phyloP scores from a whole-genome alignment of 345 rosid genomes.

The Acer yangbiense region DNA sequence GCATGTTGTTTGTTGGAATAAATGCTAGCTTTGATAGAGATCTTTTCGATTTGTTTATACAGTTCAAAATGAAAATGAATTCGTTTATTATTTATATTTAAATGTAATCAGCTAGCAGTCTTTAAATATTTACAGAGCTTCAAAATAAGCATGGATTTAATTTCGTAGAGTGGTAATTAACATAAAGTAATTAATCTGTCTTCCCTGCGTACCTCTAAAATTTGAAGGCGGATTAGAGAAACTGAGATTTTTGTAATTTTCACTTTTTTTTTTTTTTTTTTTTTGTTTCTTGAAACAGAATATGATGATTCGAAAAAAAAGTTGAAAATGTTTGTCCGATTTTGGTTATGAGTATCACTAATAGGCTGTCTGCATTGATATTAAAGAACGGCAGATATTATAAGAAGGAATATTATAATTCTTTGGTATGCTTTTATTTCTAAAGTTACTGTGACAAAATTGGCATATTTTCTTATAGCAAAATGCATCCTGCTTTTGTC shows the following conservation, averaged over 20 bases:
- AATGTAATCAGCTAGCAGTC: neutral
- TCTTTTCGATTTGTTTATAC: neutral
- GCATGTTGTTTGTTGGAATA: neutral
- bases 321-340: neutral
- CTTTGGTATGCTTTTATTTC: neutral
- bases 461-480: neutral
- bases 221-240: neutral
- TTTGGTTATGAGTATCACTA: neutral
- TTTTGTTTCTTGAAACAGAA: neutral
- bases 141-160: neutral
- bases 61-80: neutral
- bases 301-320: neutral
- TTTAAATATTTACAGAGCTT: neutral
- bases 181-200: neutral
- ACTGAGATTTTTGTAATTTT: neutral
- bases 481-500: neutral
- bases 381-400: neutral
- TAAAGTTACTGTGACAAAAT: neutral
- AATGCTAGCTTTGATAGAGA: neutral
- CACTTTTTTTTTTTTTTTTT: neutral
- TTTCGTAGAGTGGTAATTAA: neutral
- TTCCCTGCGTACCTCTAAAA: neutral
- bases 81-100: neutral
- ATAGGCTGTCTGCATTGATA: neutral
- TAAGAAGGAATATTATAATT: neutral